phyloP scores from a whole-genome alignment of 345 rosid species.

The Eutrema japonicum region DNA sequence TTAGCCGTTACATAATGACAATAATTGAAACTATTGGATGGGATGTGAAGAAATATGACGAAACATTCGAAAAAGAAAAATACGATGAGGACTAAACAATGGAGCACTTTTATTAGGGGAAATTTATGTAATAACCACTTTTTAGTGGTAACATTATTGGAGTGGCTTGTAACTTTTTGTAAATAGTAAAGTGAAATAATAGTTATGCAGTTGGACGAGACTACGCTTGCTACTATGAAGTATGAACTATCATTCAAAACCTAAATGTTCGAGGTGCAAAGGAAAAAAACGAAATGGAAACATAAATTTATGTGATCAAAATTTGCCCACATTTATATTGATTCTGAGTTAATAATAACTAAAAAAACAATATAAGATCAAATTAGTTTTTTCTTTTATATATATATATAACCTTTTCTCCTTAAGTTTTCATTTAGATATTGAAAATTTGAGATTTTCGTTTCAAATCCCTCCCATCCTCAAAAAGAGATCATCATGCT shows the following conservation, averaged over 20 bases:
- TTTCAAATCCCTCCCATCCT: background rate
- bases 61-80: constrained; percentile 1
- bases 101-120: background rate
- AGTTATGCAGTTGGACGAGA: background rate
- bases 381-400: too few species aligned
- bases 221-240: background rate
- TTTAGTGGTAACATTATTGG: background rate
- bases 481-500: background rate
- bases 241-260: background rate
- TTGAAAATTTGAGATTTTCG: background rate
- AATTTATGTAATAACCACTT: background rate
- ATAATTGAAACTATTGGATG: constrained; percentile 6
- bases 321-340: too few species aligned
- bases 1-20: constrained; percentile 26
- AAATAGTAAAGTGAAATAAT: too few species aligned
- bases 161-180: background rate
- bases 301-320: too few species aligned
- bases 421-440: background rate
- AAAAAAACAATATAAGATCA: too few species aligned
- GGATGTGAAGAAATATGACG: constrained; percentile 22
- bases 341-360: too few species aligned
- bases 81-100: background rate
- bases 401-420: too few species aligned
- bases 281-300: too few species aligned
- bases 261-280: background rate